Conservation (phyloP, 495 filamentous ascomycete genomes). For the Diplogelasinospora grovesii region DNA sequence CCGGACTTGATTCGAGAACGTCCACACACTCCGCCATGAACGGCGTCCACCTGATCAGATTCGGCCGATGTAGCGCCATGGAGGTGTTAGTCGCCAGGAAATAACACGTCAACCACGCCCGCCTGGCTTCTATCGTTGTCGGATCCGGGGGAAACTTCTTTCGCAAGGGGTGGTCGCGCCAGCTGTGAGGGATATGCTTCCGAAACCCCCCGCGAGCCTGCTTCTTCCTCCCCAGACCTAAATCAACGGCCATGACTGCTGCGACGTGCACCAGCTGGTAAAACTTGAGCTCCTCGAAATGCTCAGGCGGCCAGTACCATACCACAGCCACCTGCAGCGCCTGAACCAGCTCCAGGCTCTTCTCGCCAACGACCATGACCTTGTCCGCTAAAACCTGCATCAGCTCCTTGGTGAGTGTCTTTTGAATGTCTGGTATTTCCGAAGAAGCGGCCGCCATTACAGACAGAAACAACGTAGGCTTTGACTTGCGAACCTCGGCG, state of each 20-base stretch:
- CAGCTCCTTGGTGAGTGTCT: conserved; percentile 58
- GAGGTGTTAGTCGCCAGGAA: conserved; percentile 65
- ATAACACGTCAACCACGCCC: conserved; percentile 79
- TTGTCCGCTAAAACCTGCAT: conserved; percentile 68
- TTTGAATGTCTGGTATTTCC: conserved; percentile 53
- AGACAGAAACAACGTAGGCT: conserved; percentile 74
- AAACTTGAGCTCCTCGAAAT: conserved; percentile 83
- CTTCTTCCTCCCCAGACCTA: conserved; percentile 63
- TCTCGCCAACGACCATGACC: conserved; percentile 69
- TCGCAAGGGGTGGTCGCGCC: conserved; percentile 43
- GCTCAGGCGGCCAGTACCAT: conserved; percentile 81
- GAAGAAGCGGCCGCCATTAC: conserved; percentile 65
- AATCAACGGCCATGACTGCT: conserved; percentile 78
- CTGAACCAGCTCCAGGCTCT: conserved; percentile 82
- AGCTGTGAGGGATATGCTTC: conserved; percentile 32
- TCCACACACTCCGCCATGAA: conserved; percentile 84
- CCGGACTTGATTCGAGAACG: conserved; percentile 61
- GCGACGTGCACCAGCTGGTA: conserved; percentile 83
- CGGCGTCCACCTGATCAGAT: conserved; percentile 71
- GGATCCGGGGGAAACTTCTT: conserved; percentile 49
- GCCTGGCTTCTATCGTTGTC: conserved; percentile 62
- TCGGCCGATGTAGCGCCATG: conserved; percentile 74
- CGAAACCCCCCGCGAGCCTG: conserved; percentile 29
- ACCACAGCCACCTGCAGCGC: conserved; percentile 62
- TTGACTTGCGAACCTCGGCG: conserved; percentile 58